Percentiles rank a stretch among this genome's conserved stretches.
These are phyloP conservation scores for Thielaviopsis euricoi DNA, from an alignment of 2,329 filamentous ascomycete genomes.

Conservation along the genomic window DNA sequence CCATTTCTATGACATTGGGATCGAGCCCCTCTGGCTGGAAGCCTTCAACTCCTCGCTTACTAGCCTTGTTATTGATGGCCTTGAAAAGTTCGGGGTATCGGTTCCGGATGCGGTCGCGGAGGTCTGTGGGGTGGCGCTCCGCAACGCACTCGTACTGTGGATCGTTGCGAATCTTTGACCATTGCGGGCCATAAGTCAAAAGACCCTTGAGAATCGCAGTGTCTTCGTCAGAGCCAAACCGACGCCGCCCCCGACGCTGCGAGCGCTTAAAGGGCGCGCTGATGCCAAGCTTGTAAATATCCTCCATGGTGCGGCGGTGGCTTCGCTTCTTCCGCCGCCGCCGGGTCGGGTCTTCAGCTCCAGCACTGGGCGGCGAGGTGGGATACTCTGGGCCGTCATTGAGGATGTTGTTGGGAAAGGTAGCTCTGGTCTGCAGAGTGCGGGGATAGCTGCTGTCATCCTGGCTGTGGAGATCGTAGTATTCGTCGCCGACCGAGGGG, in stretches of 20 bases:
- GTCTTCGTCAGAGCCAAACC: slow-evolving; percentile 48
- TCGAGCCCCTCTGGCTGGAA: slow-evolving; percentile 30
- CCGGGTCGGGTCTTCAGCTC: slow-evolving; percentile 18
- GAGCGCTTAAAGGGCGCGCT: slow-evolving; percentile 46
- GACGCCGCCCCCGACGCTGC: slow-evolving; percentile 39
- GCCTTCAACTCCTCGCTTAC: slow-evolving; percentile 11
- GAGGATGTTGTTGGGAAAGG: slow-evolving; percentile 10
- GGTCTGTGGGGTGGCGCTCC: slow-evolving; percentile 40
- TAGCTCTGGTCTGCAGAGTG: neutral
- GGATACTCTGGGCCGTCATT: slow-evolving; percentile 16
- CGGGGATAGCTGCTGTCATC: neutral
- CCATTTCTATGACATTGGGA: slow-evolving; percentile 32
- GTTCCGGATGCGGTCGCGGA: slow-evolving; percentile 46
- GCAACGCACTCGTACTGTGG: slow-evolving; percentile 38
- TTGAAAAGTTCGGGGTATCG: slow-evolving; percentile 37
- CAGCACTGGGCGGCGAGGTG: slow-evolving; percentile 13
- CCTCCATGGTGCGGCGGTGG: slow-evolving; percentile 38
- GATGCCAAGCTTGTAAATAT: slow-evolving; percentile 41
- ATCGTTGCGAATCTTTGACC: slow-evolving; percentile 50
- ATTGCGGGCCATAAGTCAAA: slow-evolving; percentile 42
- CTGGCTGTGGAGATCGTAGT: neutral
- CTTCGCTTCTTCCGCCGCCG: slow-evolving; percentile 32
- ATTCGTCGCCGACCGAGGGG: neutral
- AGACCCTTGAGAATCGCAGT: slow-evolving; percentile 44
- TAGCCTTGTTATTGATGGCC: slow-evolving; percentile 1